Evolutionary conservation across 2,329 filamentous ascomycete genomes (phyloP).

Genomic region (Penicillium fuscoglaucum): DNA sequence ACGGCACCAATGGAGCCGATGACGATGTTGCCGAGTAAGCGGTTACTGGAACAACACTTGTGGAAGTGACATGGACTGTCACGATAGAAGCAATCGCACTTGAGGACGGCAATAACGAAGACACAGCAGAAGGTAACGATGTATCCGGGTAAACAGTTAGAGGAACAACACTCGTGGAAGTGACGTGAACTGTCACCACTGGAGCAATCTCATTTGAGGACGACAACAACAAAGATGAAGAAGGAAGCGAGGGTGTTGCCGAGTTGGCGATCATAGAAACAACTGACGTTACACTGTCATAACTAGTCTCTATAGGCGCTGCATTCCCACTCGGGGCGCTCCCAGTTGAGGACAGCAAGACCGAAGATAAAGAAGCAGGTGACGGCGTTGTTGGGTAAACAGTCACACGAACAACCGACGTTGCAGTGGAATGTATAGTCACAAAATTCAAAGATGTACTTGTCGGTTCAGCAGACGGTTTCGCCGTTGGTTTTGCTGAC

Average conservation of each 20-base stretch:
- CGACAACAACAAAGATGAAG: not conserved
- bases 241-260: not conserved
- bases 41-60: not conserved
- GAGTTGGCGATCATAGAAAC: not conserved
- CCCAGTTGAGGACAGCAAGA: not conserved
- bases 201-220: not conserved
- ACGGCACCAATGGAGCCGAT: not conserved
- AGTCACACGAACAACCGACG: not conserved
- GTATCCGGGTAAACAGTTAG: not conserved
- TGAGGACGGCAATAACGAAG: not conserved
- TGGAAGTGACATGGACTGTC: not conserved
- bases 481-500: not conserved
- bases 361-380: not conserved
- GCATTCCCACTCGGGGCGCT: not conserved
- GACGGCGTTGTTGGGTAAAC: not conserved
- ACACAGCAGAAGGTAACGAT: not conserved
- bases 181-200: not conserved
- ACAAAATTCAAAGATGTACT: not conserved
- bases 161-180: slow-evolving; percentile 2
- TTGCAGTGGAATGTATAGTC: not conserved
- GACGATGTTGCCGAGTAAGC: not conserved
- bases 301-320: not conserved
- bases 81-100: not conserved
- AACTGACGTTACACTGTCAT: not conserved
- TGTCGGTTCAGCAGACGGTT: not conserved